A percentile compares a stretch with the other conserved stretches of the same genome.
These are phyloP conservation scores for Puccinia novopanici DNA, from an alignment of 1,284 basidiomycete genomes.

Conservation along the genomic window DNA sequence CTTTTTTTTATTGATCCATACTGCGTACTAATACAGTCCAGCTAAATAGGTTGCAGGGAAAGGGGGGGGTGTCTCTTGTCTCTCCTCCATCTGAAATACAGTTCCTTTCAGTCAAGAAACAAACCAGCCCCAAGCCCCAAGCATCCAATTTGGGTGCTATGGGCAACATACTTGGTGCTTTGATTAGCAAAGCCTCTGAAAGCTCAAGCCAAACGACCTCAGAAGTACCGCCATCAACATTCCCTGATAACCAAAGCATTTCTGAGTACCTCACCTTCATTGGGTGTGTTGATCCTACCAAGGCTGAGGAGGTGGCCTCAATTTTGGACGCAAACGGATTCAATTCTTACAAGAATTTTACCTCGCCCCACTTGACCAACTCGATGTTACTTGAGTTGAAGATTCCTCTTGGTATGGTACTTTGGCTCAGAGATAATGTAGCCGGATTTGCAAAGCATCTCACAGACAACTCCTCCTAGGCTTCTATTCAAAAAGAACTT, in stretches of 20 bases:
- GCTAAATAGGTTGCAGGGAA: not conserved
- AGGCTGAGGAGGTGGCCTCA: not conserved
- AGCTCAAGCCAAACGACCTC: too few relatives aligned
- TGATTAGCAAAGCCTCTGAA: too few relatives aligned
- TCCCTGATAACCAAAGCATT: not conserved
- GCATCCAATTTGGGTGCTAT: not conserved
- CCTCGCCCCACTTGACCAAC: not conserved
- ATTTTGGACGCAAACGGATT: not conserved
- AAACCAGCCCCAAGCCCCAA: not conserved
- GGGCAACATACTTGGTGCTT: not conserved
- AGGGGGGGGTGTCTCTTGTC: not conserved
- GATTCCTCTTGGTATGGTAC: not conserved
- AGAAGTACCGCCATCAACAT: too few relatives aligned
- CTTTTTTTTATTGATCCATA: not conserved
- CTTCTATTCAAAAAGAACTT: too few relatives aligned
- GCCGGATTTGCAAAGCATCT: not conserved
- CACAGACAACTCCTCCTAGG: not conserved
- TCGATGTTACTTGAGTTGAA: not conserved
- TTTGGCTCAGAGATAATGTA: conserved; percentile 4
- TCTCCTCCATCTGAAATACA: not conserved
- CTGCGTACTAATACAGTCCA: not conserved
- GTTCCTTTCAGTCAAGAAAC: not conserved
- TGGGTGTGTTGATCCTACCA: not conserved
- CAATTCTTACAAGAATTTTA: not conserved
- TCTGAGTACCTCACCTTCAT: not conserved